Percentiles rank a stretch among this genome's conserved stretches.
Conservation (phyloP, 2,329 filamentous ascomycete genomes). For the Coniochaeta sp. region DNA sequence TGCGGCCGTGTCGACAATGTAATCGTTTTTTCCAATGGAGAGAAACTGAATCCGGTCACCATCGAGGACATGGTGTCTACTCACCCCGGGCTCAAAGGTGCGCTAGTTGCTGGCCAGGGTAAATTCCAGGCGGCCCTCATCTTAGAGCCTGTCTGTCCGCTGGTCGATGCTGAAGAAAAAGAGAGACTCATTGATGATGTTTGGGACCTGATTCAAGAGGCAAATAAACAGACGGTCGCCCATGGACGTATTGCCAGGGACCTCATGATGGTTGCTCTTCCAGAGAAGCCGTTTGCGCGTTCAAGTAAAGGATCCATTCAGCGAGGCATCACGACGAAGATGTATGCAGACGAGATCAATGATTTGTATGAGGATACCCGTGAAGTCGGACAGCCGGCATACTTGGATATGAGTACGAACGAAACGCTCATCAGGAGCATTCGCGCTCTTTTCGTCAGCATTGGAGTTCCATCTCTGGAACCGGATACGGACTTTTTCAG, state of each 20-base stretch:
- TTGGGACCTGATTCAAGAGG: slow-evolving; percentile 33
- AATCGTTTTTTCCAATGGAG: slow-evolving; percentile 41
- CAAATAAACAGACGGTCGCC: slow-evolving; percentile 33
- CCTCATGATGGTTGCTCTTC: slow-evolving; percentile 28
- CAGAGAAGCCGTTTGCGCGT: slow-evolving; percentile 32
- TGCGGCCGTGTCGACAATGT: slow-evolving; percentile 33
- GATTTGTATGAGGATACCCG: slow-evolving; percentile 23
- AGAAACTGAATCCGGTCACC: slow-evolving; percentile 40
- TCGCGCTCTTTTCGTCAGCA: slow-evolving; percentile 1
- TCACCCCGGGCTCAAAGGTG: slow-evolving; percentile 31
- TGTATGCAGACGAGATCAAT: slow-evolving; percentile 36
- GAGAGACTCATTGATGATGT: slow-evolving; percentile 29
- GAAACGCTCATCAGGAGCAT: slow-evolving; percentile 6
- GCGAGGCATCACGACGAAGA: slow-evolving; percentile 26
- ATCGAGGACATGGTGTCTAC: slow-evolving; percentile 31
- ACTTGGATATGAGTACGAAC: background rate
- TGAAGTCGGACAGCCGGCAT: background rate
- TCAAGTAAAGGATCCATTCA: slow-evolving; percentile 39
- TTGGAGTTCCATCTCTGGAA: slow-evolving; percentile 8
- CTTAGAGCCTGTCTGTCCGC: slow-evolving; percentile 31
- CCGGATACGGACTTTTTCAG: slow-evolving; percentile 26
- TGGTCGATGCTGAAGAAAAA: slow-evolving; percentile 7
- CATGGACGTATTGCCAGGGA: slow-evolving; percentile 36
- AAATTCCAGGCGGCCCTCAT: slow-evolving; percentile 39
- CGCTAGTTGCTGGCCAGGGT: slow-evolving; percentile 36